Percentiles rank a stretch among this genome's conserved stretches.
Evolutionary conservation across 345 rosid genomes (phyloP).

Genomic region (Melaleuca alternifolia): DNA sequence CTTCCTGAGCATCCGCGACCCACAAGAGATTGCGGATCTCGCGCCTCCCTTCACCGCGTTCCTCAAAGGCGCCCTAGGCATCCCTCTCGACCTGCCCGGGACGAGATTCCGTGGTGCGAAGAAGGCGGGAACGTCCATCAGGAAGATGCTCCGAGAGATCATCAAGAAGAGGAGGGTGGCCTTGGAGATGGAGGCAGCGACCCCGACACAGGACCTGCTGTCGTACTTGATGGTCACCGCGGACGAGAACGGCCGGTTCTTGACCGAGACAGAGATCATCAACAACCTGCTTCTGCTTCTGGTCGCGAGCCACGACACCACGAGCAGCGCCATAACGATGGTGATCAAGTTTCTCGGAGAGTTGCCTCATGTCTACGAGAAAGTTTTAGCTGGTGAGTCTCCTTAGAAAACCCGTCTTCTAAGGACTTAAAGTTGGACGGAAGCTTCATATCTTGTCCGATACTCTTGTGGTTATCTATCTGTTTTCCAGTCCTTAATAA

Average conservation of each 20-base stretch:
- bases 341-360: slow-evolving; percentile 9
- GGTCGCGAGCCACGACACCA: slow-evolving; percentile 6
- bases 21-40: background rate
- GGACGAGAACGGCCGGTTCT: slow-evolving; percentile 5
- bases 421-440: background rate
- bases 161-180: slow-evolving; percentile 1
- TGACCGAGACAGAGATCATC: slow-evolving; percentile 9
- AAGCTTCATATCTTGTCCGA: background rate
- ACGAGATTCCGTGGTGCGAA: background rate
- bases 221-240: slow-evolving; percentile 5
- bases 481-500: background rate
- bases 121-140: background rate
- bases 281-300: slow-evolving; percentile 4
- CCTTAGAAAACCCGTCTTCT: background rate
- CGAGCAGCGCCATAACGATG: background rate
- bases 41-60: background rate
- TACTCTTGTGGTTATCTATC: background rate
- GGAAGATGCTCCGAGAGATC: background rate
- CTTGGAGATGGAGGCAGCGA: background rate
- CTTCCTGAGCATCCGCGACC: slow-evolving; percentile 1
- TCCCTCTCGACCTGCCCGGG: slow-evolving; percentile 1
- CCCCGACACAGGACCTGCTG: slow-evolving; percentile 4
- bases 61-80: background rate
- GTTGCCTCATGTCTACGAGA: slow-evolving; percentile 6
- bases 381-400: background rate